Conservation (phyloP, 169 alveolate species). For the Nephromyces sp. region DNA sequence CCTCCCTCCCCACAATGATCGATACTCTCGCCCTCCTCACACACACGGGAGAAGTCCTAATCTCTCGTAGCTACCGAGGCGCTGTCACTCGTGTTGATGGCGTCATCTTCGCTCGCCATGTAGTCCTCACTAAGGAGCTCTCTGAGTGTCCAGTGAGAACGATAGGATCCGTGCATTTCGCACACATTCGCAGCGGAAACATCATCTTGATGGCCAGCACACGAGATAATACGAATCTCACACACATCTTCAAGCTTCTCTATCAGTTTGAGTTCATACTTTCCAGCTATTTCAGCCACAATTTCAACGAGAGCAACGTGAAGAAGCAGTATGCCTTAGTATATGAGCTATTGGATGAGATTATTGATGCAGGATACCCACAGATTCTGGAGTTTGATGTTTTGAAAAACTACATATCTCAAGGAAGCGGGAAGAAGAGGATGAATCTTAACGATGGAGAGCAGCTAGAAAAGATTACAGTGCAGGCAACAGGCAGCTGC, state of each 20-base stretch:
- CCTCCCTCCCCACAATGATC: too few species aligned
- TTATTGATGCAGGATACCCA: conserved; percentile 79
- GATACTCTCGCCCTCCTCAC: not conserved
- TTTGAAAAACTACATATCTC: conserved; percentile 63
- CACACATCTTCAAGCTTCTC: not conserved
- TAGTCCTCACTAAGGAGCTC: not conserved
- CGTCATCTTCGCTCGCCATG: not conserved
- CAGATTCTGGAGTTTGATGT: conserved; percentile 76
- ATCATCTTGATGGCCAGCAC: not conserved
- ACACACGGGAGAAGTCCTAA: not conserved
- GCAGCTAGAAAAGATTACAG: conserved; percentile 65
- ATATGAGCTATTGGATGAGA: conserved; percentile 47
- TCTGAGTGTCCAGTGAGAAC: not conserved
- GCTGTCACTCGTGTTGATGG: not conserved
- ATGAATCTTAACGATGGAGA: conserved; percentile 38
- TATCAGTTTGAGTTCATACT: not conserved
- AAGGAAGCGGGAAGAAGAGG: conserved; percentile 52
- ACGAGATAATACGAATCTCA: not conserved
- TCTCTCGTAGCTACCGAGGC: not conserved
- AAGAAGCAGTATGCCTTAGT: conserved; percentile 32
- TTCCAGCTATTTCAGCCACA: not conserved
- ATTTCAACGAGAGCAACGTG: conserved; percentile 13
- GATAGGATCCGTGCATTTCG: not conserved
- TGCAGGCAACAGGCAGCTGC: conserved; percentile 79
- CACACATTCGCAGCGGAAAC: not conserved